Evolutionary conservation across 2,329 filamentous ascomycete species (phyloP).

Genomic region (Pestalotiopsis sp.): DNA sequence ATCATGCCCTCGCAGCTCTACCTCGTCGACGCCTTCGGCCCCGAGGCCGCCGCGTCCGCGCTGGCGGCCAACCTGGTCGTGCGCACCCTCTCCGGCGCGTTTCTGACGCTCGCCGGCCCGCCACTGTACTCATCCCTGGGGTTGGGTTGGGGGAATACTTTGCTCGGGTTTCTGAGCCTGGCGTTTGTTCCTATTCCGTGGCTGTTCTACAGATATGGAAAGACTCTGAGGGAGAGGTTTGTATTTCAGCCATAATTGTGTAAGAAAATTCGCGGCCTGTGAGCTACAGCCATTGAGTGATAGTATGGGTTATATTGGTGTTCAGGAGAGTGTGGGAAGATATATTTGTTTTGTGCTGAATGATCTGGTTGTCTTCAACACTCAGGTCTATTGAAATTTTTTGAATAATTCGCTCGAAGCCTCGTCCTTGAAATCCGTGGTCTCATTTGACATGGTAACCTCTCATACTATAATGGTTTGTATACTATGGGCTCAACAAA

Average conservation of each 20-base stretch:
- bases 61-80: constrained; percentile 61
- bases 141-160: constrained; percentile 57
- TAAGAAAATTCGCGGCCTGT: neutral
- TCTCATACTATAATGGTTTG: too few relatives aligned
- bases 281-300: neutral
- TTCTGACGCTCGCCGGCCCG: constrained; percentile 53
- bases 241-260: constrained; percentile 3
- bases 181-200: constrained; percentile 22
- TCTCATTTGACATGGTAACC: too few relatives aligned
- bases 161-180: constrained; percentile 31
- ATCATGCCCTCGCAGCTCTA: constrained; percentile 34
- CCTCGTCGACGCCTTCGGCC: constrained; percentile 25
- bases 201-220: constrained; percentile 22
- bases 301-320: neutral
- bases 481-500: too few relatives aligned
- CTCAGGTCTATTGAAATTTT: too few relatives aligned
- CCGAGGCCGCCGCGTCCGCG: constrained; percentile 39
- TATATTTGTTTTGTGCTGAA: too few relatives aligned
- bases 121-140: constrained; percentile 53
- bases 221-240: constrained; percentile 19
- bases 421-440: too few relatives aligned
- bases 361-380: too few relatives aligned
- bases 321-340: neutral
- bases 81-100: constrained; percentile 49
- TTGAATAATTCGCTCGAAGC: too few relatives aligned